Base-by-base conservation (phyloP, 2,329 filamentous ascomycete genomes). In the Aureobasidium namibiae region DNA sequence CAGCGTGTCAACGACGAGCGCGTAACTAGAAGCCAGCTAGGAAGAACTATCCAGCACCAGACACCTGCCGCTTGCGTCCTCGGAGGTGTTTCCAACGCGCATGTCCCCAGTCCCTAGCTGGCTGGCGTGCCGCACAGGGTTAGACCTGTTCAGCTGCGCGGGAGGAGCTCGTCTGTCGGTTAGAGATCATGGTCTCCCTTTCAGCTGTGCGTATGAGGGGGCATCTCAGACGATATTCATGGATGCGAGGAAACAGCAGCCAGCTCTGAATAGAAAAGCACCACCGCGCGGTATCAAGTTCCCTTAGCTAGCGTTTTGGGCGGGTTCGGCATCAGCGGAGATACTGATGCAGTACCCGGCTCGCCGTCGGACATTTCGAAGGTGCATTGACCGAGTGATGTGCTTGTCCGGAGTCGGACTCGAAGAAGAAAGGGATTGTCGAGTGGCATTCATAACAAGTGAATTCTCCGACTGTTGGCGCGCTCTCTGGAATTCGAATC, bases 361-460 rank as follows among this genome's bases (percentile, higher is more conserved):
- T 38, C 33, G 21, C 48, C 13, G 48, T 54, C 50, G 50, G 50
- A 54, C 50, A 41, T 54, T 54, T 54, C 24, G 50, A 31, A 31
- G 50, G 33, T 54, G 50, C 50, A 54, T 54, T 54, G 50, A 42
- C 50, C 38, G 50, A 54, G 34, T 52, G 49, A 49, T 36, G 31
- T 29, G 34, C 23, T 41, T 31, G 21, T 36, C 49, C 50, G 50
- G 36, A 42, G 24, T 54, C 50, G 50, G 50, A 31, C 50, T 54
- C 50, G 50, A 54, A 41, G 36, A 54, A 54, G 48, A 41, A 42
- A 54, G 50, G 38, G 36, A 54, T 54, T 54, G 50, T 41, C 50
- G 36, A 54, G 50, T 31, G 36, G 50, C 36, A 54, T 54, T 54
- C 23, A 54, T 42, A 42, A 54, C 50, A 52, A 41, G 49, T 41